Base-by-base conservation (phyloP, 2,329 filamentous ascomycete species). In the Alternaria sp. region DNA sequence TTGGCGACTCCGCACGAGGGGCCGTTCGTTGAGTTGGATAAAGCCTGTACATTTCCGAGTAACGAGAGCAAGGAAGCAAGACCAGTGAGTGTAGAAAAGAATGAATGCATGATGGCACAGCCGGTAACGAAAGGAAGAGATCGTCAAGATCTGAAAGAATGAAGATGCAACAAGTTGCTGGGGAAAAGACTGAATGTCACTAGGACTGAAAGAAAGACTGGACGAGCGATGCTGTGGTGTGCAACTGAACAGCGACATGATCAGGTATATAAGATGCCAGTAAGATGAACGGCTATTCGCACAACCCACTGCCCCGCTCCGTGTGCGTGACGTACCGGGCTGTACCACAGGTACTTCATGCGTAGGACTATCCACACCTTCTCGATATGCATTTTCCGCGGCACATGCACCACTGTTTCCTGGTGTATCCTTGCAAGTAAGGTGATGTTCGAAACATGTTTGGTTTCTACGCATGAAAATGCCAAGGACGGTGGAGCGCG, bases 401-500 rank as follows among this genome's bases (percentile, higher is more conserved):
- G 24, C 26, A 26, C 7, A 28, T 18, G 32, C 44, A 32, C 26
- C 20, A 26, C 14, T 57, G 18, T 61, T 58, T 60, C 43, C 34
- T n/a, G 28, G 36, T 22, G 39, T 24, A 62, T 59, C 70, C 63
- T 60, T 64, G 65, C 46, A 20, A 16, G 16, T 22, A 36, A 51
- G 48, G 16, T 49, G 49, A 30, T 54, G 57, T 52, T 65, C 66
- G 69, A 74, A 75, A 75, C 73, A 73, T 70, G 70, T 75, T 71
- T 70, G 39, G 64, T 65, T 66, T 66, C 65, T 59, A 67, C 36
- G 57, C 41, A 59, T 56, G 46, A 54, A 59, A 28, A 51, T 39
- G 34, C 36, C 42, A 51, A 56, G 32, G 57, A 51, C 32, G 41
- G 53, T 20, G 20, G 39, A 30, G n/a, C 18, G 16, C 38, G 14